Evolutionary conservation across 2,329 filamentous ascomycete species (phyloP), one percentile per base, ranked within the genome.

Genomic region (Ceratocystiopsis brevicomis): DNA sequence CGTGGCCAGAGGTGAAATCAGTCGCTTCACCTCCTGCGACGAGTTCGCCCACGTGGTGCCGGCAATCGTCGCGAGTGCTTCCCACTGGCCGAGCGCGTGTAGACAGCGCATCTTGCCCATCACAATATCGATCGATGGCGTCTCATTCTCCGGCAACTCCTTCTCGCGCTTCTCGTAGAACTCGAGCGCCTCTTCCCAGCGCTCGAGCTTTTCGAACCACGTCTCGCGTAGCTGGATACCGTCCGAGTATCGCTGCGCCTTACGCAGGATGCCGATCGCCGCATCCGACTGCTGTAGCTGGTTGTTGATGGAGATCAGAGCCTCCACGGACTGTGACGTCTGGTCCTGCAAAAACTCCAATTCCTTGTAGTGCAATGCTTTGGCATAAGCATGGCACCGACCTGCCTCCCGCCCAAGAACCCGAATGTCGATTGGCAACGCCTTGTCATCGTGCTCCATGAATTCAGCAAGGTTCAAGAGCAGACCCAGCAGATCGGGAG

Each of bases 51-150:
- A 99, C 42, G 88, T 93, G 56, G 87, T 86, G 56, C 92, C 81
- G 0, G 87, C 88, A 44, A 98, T 68, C 40, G 76, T 78, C 1
- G 88, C 92, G 15, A 99, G 68, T 4, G 85, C 77, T 52, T 96
- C 92, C 90, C 90, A 99, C 59, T 99, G 90, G 48, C 90, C 90
- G 34, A 99, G 69, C 10, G 90, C 92, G 57, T 99, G 90, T 49
- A 96, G 65, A 68, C 90, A 99, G 40, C 90, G 78, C 90, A 99
- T 98, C 63, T 98, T 98, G 51, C 90, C 90, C 87, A 98, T 96
- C 33, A 93, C 86, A 43, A 98, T 85, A 47, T 96, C 90, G 47
- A 98, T 85, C 0, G 85, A 86, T 0, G 67, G 62, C 1, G 65
- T 57, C 47, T 70, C 63, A 44, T 73, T 69, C 3, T 64, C 59